These are phyloP conservation scores for Pseudoscleropodium purum DNA, from an alignment of 225 moss, liverwort and hornwort species.

Conservation along the genomic window DNA sequence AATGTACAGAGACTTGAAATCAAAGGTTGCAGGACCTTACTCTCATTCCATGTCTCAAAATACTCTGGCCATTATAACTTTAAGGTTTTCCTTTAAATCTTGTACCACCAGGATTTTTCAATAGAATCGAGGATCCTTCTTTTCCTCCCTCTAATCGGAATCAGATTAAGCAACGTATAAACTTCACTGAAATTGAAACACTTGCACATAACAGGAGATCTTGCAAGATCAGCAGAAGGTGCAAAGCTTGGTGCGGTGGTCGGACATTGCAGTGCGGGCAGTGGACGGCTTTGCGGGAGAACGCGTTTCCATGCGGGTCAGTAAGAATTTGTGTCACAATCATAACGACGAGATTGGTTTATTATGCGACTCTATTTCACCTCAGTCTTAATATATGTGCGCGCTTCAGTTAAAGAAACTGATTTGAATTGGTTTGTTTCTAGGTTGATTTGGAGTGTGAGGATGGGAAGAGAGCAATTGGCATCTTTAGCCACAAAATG, in stretches of 20 bases:
- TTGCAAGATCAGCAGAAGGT: constrained; percentile 79
- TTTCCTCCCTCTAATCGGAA: neutral
- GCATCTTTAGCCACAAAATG: constrained; percentile 69
- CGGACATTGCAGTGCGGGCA: constrained; percentile 65
- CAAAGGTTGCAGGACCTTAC: neutral
- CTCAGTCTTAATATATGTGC: neutral
- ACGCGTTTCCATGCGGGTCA: constrained; percentile 81
- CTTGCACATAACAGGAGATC: constrained; percentile 37
- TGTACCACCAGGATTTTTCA: neutral
- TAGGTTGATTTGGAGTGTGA: constrained; percentile 81
- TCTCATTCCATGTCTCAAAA: neutral
- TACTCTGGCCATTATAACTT: neutral
- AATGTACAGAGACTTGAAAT: neutral
- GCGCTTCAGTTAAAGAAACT: neutral
- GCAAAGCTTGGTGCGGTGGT: constrained; percentile 52
- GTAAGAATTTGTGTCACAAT: neutral
- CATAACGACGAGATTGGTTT: neutral
- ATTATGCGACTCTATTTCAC: neutral
- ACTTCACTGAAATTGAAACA: neutral
- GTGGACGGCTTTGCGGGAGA: constrained; percentile 71
- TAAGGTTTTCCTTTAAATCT: neutral
- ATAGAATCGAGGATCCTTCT: neutral
- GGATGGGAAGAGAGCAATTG: constrained; percentile 69
- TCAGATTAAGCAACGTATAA: neutral
- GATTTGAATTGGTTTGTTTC: neutral